Evolutionary conservation across 2,329 filamentous ascomycete genomes (phyloP).

Genomic region (Botrytis fragariae): DNA sequence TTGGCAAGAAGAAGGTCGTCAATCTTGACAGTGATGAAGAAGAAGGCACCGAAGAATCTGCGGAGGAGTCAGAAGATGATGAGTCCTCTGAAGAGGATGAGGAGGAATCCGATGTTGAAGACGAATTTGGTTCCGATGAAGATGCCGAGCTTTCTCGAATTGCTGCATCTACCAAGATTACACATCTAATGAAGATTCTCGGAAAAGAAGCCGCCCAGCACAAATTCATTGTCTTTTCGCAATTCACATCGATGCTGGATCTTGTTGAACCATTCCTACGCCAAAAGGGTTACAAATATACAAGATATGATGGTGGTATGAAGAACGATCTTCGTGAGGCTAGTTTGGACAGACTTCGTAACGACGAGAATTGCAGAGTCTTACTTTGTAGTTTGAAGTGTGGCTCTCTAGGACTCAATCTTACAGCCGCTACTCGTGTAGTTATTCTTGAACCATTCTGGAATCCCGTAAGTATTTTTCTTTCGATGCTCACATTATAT

Average conservation of each 20-base stretch:
- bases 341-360: conserved; percentile 73
- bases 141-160: conserved; percentile 50
- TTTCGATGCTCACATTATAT: not conserved
- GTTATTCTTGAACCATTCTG: conserved; percentile 97
- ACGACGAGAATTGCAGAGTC: conserved; percentile 72
- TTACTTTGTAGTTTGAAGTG: conserved; percentile 93
- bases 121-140: conserved; percentile 39
- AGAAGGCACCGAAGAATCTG: conserved; percentile 38
- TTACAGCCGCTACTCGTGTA: conserved; percentile 89
- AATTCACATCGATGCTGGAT: conserved; percentile 98
- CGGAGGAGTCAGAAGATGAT: conserved; percentile 38
- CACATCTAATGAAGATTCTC: conserved; percentile 77
- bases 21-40: conserved; percentile 36
- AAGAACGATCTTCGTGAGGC: conserved; percentile 88
- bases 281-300: conserved; percentile 70
- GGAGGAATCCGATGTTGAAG: conserved; percentile 40
- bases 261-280: conserved; percentile 89
- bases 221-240: conserved; percentile 98
- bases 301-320: conserved; percentile 94
- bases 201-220: conserved; percentile 73
- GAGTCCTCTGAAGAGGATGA: conserved; percentile 29
- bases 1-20: conserved; percentile 25
- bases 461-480: conserved; percentile 62
- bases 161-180: conserved; percentile 84
- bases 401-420: conserved; percentile 86